Base-by-base conservation (phyloP, 2,329 filamentous ascomycete species). In the Fusarium pseudoanthophilum region DNA sequence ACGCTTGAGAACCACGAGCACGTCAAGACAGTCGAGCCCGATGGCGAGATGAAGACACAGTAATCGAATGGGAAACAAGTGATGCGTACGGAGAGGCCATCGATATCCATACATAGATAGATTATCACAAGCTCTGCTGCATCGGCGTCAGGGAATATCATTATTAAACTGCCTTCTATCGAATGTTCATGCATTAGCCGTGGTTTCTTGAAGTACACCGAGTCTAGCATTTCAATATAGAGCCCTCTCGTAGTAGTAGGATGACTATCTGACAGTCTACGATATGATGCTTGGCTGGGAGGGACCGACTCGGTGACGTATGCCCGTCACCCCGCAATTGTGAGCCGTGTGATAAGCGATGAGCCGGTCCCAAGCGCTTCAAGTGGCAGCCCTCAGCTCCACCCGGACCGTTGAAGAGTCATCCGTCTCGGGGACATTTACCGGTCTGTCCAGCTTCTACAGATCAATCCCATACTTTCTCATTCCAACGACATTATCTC, bases 11-110 rank as follows among this genome's bases (percentile, higher is more conserved):
- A 84, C 67, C 89, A 92, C 84, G 89, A 93, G 73, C 88, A 94
- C 79, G 86, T 98, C 81, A 88, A 94, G 78, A 78, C 78, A 49
- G 92, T 97, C 66, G 95, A 98, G 87, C 78, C 83, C 67, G 94
- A 98, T 82, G 83, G 86, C 53, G 86, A 89, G 77, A 89, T 97
- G 70, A 90, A 75, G 78, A 96, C 89, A 13, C 92, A 95, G 87
- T 95, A 91, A 81, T 64, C 37, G 14, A 39, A 34, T 20, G 36
- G 55, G 24, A 24, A 15, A 46, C 30, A 43, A 37, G 16, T 26
- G 43, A 61, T 53, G 24, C 39, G 28, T 13, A 34, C 30, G 30
- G 48, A 45, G 64, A 72, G 53, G 64, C 52, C 46, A 37, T 34
- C 36, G 53, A 52, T 20, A 52, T 52, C 53, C 53, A 56, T 57